Base-by-base conservation (phyloP, 169 alveolate species). In the Plasmodium knowlesi region DNA sequence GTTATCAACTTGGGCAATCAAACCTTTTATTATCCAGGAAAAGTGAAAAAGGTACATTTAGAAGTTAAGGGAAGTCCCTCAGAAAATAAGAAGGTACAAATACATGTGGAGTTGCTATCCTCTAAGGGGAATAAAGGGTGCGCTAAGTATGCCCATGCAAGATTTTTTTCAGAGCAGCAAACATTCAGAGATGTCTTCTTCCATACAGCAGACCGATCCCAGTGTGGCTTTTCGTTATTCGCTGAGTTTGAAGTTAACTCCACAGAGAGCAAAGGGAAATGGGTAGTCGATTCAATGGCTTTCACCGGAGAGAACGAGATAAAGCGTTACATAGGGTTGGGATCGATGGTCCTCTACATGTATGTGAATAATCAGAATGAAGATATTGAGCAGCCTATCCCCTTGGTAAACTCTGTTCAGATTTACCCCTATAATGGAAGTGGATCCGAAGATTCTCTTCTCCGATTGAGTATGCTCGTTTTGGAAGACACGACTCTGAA, bases 1-100 rank as follows among this genome's bases (percentile, higher is more conserved):
- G 98, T 96, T 57, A 43, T 96, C 34, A 96, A 96, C 54, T 70
- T 96, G 82, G 98, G 98, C 28, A 96, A 95, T 83, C 96, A 94
- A 6, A 95, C 90, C 88, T 96, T 73, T 84, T 86, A 92, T 83
- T 96, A 85, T 84, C 97, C 98, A 6, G 98, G 98, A 61, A 94
- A 96, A 82, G 91, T 96, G 22, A 81, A 80, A 39, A 82, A 81
- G 32, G 39, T 96, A 53, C 72, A 54, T 19, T 95, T 94, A 9
- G 71, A 54, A 50, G 98, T 95, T 0, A 67, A 72, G 10, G 98
- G 98, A 1, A 43, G 74, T 30, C 92, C 95, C 67, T 67, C 93
- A 54, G 97, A 96, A 61, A 92, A 89, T 74, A 96, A 96, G 79
- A 72, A 30, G 39, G 97, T 95, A 39, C 71, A 96, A 9, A 73